These are phyloP conservation scores for Tillandsia fasciculata DNA, from an alignment of 176 grass and related monocot genomes.

Conservation along the genomic window DNA sequence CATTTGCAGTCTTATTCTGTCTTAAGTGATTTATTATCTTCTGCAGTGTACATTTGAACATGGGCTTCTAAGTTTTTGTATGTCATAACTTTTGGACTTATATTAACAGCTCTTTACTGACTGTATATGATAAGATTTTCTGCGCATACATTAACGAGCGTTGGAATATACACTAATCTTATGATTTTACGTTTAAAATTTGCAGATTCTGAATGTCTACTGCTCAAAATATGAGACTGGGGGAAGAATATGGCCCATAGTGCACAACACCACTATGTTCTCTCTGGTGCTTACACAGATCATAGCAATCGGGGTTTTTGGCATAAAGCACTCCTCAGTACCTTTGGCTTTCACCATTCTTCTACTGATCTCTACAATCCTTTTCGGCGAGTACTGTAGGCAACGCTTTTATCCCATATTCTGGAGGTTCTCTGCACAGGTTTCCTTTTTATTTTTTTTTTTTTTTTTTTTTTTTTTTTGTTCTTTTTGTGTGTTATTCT, in stretches of 20 bases:
- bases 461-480: neutral
- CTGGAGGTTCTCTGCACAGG: conserved; percentile 64
- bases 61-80: too few species aligned
- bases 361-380: conserved; percentile 53
- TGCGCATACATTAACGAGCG: too few species aligned
- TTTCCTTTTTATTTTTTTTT: neutral
- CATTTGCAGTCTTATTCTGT: too few species aligned
- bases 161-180: too few species aligned
- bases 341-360: conserved; percentile 47
- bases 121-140: too few species aligned
- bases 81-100: too few species aligned
- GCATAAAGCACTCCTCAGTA: conserved; percentile 44
- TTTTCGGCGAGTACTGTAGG: conserved; percentile 80
- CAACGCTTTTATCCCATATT: conserved; percentile 67
- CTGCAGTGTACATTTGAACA: too few species aligned
- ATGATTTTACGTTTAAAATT: neutral
- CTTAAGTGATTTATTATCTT: too few species aligned
- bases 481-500: neutral
- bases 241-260: conserved; percentile 74
- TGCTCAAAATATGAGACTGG: conserved; percentile 72
- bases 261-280: conserved; percentile 81
- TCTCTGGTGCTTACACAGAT: conserved; percentile 67
- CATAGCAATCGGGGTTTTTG: conserved; percentile 72
- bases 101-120: too few species aligned
- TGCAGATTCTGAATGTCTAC: conserved; percentile 86